Evolutionary conservation across 768 basidiomycete species (phyloP).

Genomic region (Saitozyma podzolica): DNA sequence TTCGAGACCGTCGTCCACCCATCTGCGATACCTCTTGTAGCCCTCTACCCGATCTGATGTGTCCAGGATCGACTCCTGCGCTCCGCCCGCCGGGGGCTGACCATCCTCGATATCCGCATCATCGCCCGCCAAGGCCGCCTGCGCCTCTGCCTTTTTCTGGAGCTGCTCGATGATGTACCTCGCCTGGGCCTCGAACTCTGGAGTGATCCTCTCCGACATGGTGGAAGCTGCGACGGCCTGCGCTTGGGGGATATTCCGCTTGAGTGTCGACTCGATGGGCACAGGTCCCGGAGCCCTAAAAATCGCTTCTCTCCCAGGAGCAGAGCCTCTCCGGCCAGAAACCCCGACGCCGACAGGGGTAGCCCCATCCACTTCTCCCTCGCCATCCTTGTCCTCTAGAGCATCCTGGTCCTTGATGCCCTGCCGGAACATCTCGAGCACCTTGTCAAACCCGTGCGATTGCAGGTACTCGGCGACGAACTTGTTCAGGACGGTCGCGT

Average conservation of each 20-base stretch:
- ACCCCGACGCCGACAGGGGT: constrained; percentile 4
- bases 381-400: constrained; percentile 16
- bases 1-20: constrained; percentile 53
- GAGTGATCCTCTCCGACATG: constrained; percentile 41
- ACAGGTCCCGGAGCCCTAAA: constrained; percentile 40
- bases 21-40: constrained; percentile 45
- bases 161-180: constrained; percentile 47
- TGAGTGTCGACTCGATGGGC: constrained; percentile 41
- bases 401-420: constrained; percentile 23
- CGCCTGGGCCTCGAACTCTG: constrained; percentile 51
- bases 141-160: constrained; percentile 38
- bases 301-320: constrained; percentile 32
- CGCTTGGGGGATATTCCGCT: constrained; percentile 51
- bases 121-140: constrained; percentile 6
- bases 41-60: constrained; percentile 49
- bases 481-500: constrained; percentile 36
- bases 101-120: constrained; percentile 28
- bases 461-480: constrained; percentile 47
- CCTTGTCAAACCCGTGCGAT: constrained; percentile 47
- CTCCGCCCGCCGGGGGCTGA: constrained; percentile 12
- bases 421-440: constrained; percentile 24
- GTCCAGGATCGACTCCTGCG: constrained; percentile 35
- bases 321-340: constrained; percentile 6
- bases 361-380: constrained; percentile 21
- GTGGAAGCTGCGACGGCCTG: constrained; percentile 44